phyloP scores from a whole-genome alignment of 495 filamentous ascomycete species.

The Talaromyces ruber region DNA sequence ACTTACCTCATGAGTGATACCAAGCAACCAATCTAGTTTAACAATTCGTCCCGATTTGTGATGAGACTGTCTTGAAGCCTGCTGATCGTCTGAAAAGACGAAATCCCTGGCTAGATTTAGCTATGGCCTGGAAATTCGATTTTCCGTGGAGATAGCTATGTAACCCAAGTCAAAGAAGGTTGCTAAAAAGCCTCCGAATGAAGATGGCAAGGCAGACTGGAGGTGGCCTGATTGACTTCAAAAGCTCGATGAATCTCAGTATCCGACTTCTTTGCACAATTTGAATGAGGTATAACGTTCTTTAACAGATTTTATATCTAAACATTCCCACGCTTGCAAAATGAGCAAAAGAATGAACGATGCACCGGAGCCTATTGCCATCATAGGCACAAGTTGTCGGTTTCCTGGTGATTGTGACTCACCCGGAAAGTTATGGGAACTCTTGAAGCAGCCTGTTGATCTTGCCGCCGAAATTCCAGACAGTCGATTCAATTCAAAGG shows the following conservation, averaged over 20 bases:
- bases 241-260: neutral
- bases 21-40: neutral
- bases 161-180: neutral
- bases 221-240: neutral
- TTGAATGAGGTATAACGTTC: neutral
- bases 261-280: neutral
- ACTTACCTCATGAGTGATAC: neutral
- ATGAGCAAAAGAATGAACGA: neutral
- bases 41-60: neutral
- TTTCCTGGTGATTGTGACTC: slow-evolving; percentile 42
- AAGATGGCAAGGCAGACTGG: neutral
- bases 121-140: neutral
- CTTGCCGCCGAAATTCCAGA: slow-evolving; percentile 26
- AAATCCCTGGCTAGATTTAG: neutral
- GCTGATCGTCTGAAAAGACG: neutral
- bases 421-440: slow-evolving; percentile 28
- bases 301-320: neutral
- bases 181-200: neutral
- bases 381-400: slow-evolving; percentile 40
- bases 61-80: neutral
- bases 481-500: slow-evolving; percentile 29
- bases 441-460: slow-evolving; percentile 23
- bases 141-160: neutral
- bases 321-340: neutral
- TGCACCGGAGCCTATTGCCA: slow-evolving; percentile 29